phyloP scores from a whole-genome alignment of 75 land plant species.

The Cupressus sempervirens region DNA sequence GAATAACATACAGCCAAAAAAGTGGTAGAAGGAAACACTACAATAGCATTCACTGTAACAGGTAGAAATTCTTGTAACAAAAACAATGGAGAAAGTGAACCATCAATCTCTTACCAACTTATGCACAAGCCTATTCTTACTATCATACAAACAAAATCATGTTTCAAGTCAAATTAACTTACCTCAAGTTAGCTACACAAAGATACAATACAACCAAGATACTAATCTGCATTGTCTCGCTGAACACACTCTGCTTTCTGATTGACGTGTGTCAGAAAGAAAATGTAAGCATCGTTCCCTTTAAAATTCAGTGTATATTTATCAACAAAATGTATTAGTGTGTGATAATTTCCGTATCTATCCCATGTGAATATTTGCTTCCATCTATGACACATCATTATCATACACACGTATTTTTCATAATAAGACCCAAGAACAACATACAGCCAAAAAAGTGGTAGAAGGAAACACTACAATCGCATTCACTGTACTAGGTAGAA shows the following conservation, averaged over 20 bases:
- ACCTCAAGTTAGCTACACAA: neutral
- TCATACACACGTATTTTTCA: neutral
- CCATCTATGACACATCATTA: neutral
- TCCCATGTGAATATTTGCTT: neutral
- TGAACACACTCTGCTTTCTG: neutral
- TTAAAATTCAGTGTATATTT: neutral
- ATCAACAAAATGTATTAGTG: neutral
- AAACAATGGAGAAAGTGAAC: neutral
- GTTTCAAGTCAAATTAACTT: neutral
- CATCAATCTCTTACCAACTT: conserved; percentile 53
- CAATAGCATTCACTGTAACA: neutral
- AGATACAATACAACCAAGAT: neutral
- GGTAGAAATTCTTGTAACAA: neutral
- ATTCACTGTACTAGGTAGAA: neutral
- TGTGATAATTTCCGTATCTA: neutral
- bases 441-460: neutral
- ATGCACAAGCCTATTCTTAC: neutral
- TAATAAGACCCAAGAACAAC: neutral
- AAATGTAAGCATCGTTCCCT: neutral
- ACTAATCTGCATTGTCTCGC: neutral
- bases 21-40: neutral
- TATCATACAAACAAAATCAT: neutral
- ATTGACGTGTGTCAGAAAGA: neutral
- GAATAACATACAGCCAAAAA: conserved; percentile 3
- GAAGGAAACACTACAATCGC: neutral